phyloP scores from a whole-genome alignment of 306 rosid species.

The Argentina anserina region DNA sequence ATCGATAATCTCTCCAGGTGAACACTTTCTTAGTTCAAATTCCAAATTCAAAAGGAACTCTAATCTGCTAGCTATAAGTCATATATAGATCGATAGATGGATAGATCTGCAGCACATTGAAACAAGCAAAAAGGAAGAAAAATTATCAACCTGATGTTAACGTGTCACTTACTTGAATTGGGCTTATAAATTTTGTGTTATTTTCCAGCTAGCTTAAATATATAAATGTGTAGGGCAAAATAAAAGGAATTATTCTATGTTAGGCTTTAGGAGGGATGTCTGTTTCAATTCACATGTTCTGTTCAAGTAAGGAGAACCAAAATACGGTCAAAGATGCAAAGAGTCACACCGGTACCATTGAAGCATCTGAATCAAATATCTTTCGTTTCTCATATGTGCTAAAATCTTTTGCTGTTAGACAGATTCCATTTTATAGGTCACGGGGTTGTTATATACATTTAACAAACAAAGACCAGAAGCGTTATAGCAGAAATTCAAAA shows the following conservation, averaged over 20 bases:
- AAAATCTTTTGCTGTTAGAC: not conserved
- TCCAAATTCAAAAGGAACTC: conserved; percentile 30
- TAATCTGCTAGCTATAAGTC: not conserved
- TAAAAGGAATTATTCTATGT: not conserved
- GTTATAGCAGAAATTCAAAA: not conserved
- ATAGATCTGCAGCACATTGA: not conserved
- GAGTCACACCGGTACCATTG: not conserved
- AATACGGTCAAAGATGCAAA: conserved; percentile 28
- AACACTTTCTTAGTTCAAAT: not conserved
- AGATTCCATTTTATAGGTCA: not conserved
- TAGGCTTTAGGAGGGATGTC: conserved; percentile 10
- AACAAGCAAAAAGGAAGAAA: not conserved
- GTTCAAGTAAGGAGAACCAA: not conserved
- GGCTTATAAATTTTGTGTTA: not conserved
- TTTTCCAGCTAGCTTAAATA: not conserved
- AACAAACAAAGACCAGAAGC: not conserved
- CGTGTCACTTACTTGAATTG: not conserved
- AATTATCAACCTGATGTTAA: not conserved
- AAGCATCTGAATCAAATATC: conserved; percentile 11
- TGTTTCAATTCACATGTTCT: conserved; percentile 8
- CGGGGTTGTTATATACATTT: not conserved
- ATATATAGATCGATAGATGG: not conserved
- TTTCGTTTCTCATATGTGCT: not conserved
- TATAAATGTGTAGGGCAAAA: not conserved
- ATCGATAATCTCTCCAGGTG: conserved; percentile 44